Conservation (phyloP, 202 grass and related monocot species). For the Panicum hallii region DNA sequence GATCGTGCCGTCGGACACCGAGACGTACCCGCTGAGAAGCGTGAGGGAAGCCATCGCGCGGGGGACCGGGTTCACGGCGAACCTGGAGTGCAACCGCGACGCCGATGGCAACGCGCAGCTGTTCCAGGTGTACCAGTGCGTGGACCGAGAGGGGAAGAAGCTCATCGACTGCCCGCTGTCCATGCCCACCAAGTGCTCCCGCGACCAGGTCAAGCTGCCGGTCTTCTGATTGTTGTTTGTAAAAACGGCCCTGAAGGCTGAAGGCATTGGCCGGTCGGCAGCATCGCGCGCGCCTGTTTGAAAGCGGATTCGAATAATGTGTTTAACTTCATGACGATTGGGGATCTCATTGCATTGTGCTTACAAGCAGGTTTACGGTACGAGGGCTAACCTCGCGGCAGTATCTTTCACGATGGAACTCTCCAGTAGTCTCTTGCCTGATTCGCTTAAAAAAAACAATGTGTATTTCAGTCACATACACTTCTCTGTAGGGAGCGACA, state of each 20-base stretch:
- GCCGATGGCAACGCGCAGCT: conserved; percentile 54
- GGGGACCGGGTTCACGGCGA: conserved; percentile 40
- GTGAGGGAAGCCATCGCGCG: conserved; percentile 60
- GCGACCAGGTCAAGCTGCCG: conserved; percentile 55
- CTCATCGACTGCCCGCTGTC: conserved; percentile 71
- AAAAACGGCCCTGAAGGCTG: not conserved
- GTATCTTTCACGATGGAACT: no score
- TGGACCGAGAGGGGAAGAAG: conserved; percentile 42
- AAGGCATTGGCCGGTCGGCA: no score
- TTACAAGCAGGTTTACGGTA: no score
- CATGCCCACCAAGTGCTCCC: conserved; percentile 48
- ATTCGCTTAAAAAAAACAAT: no score
- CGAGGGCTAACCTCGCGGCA: no score
- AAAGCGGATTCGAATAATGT: no score
- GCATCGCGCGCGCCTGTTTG: no score
- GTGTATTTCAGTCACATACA: no score
- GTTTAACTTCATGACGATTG: no score
- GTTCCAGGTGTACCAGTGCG: conserved; percentile 79
- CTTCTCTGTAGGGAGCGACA: no score
- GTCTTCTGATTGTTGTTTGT: conserved; percentile 38
- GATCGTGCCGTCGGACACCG: conserved; percentile 60
- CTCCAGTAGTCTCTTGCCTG: no score
- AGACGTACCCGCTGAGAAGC: conserved; percentile 44
- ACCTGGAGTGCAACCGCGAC: conserved; percentile 66
- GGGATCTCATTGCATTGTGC: no score